Evolutionary conservation across 169 alveolate genomes (phyloP).

Genomic region (Pseudocohnilembus persalinus): DNA sequence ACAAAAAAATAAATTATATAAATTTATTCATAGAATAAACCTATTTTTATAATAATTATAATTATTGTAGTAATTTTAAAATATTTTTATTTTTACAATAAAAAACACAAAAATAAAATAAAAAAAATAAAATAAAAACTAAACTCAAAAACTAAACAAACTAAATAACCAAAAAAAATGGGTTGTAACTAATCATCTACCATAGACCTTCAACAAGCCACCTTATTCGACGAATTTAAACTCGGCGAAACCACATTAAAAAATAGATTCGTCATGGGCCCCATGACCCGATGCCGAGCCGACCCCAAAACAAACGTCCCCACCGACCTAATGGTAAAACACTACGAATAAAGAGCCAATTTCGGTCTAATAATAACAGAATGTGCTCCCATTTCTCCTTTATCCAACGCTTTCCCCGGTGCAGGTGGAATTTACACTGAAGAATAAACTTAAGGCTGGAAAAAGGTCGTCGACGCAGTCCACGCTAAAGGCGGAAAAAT

Average conservation of each 20-base stretch:
- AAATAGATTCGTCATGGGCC: slow-evolving; percentile 40
- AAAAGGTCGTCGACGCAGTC: slow-evolving; percentile 46
- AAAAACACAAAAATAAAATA: too few species aligned
- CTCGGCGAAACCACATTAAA: slow-evolving; percentile 24
- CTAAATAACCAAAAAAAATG: neutral
- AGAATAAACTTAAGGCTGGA: slow-evolving; percentile 54
- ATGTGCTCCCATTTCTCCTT: slow-evolving; percentile 34
- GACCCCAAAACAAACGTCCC: slow-evolving; percentile 19
- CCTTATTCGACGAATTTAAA: slow-evolving; percentile 9
- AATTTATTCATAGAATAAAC: too few species aligned
- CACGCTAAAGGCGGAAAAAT: slow-evolving; percentile 43
- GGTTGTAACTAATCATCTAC: neutral
- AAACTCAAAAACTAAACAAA: too few species aligned
- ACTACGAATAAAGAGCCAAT: slow-evolving; percentile 37
- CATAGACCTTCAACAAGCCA: neutral
- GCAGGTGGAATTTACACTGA: slow-evolving; percentile 31
- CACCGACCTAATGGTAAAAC: slow-evolving; percentile 33
- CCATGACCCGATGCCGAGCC: slow-evolving; percentile 36
- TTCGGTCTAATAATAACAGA: slow-evolving; percentile 43
- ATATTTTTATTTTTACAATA: neutral
- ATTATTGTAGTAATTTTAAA: too few species aligned
- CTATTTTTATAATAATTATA: too few species aligned
- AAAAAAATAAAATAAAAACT: too few species aligned
- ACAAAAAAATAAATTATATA: too few species aligned
- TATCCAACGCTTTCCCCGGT: slow-evolving; percentile 40